Percentiles rank a stretch among this genome's conserved stretches.
These are phyloP conservation scores for Aspergillus sp. DNA, from an alignment of 2,329 filamentous ascomycete species.

Conservation along the genomic window DNA sequence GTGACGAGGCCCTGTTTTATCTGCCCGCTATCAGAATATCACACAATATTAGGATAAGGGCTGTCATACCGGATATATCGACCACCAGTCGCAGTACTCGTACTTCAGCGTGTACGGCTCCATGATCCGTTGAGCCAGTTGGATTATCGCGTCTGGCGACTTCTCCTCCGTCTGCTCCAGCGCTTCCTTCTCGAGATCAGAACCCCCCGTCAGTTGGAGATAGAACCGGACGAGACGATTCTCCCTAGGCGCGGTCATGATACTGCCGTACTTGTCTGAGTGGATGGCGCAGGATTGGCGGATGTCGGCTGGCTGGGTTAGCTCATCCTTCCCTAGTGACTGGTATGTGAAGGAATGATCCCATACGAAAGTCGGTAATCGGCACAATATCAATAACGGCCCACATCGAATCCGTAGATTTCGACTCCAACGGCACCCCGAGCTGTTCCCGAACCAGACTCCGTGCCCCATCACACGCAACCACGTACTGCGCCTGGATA, in stretches of 20 bases:
- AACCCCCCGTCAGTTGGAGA: constrained; percentile 16
- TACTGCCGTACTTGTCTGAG: constrained; percentile 15
- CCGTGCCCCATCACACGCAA: constrained; percentile 72
- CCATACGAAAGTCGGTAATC: constrained; percentile 44
- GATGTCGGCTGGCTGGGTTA: constrained; percentile 22
- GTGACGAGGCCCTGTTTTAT: constrained; percentile 11
- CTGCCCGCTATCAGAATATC: background rate
- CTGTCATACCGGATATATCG: constrained; percentile 21
- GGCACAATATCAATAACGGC: constrained; percentile 58
- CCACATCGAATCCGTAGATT: constrained; percentile 53
- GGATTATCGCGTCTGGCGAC: constrained; percentile 13
- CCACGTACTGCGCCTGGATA: constrained; percentile 64
- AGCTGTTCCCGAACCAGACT: constrained; percentile 66
- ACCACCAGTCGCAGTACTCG: constrained; percentile 26
- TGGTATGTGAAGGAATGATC: too few relatives aligned
- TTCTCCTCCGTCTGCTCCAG: background rate
- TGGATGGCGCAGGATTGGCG: constrained; percentile 22
- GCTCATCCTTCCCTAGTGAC: background rate
- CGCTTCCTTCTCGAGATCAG: background rate
- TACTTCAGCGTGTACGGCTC: constrained; percentile 19
- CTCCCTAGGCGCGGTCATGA: constrained; percentile 26
- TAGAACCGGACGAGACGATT: constrained; percentile 24
- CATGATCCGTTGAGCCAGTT: constrained; percentile 13
- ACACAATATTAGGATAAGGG: background rate
- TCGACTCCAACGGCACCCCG: constrained; percentile 60